Evolutionary conservation across 2,329 filamentous ascomycete genomes (phyloP).

Genomic region (Drechslera avenae): DNA sequence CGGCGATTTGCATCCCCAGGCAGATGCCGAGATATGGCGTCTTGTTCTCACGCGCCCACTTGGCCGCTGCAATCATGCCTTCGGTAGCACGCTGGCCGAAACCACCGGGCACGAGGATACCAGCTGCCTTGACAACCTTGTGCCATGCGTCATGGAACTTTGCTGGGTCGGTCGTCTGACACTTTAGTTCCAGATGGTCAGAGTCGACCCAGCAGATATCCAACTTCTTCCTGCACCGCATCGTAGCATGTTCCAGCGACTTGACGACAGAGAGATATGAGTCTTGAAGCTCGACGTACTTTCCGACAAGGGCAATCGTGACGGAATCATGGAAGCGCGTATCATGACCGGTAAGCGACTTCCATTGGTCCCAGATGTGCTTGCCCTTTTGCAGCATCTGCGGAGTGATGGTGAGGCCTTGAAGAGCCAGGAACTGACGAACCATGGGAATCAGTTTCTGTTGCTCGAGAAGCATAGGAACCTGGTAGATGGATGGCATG

Average conservation of each 20-base stretch:
- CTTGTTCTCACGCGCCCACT: constrained; percentile 82
- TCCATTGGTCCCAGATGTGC: constrained; percentile 80
- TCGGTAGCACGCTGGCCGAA: constrained; percentile 83
- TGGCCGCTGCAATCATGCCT: constrained; percentile 88
- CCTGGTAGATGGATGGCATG: constrained; percentile 89
- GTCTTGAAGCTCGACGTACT: constrained; percentile 85
- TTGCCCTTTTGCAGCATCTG: constrained; percentile 66
- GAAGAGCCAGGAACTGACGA: constrained; percentile 67
- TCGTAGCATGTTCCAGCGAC: constrained; percentile 86
- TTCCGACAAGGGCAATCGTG: constrained; percentile 86
- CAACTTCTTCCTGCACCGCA: constrained; percentile 81
- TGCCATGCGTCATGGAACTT: constrained; percentile 88
- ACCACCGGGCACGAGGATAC: constrained; percentile 73
- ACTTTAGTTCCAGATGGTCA: constrained; percentile 75
- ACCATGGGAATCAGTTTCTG: constrained; percentile 77
- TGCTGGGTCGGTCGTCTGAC: constrained; percentile 66
- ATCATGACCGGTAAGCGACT: constrained; percentile 68
- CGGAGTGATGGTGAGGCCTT: constrained; percentile 59
- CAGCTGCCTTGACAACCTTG: constrained; percentile 71
- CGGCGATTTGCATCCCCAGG: constrained; percentile 89
- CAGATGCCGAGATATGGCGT: constrained; percentile 88
- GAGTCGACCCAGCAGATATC: constrained; percentile 85
- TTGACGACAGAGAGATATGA: constrained; percentile 85
- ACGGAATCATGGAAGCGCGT: constrained; percentile 71
- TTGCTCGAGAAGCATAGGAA: constrained; percentile 86